Conservation (phyloP, 495 filamentous ascomycete genomes). For the Evernia prunastri region DNA sequence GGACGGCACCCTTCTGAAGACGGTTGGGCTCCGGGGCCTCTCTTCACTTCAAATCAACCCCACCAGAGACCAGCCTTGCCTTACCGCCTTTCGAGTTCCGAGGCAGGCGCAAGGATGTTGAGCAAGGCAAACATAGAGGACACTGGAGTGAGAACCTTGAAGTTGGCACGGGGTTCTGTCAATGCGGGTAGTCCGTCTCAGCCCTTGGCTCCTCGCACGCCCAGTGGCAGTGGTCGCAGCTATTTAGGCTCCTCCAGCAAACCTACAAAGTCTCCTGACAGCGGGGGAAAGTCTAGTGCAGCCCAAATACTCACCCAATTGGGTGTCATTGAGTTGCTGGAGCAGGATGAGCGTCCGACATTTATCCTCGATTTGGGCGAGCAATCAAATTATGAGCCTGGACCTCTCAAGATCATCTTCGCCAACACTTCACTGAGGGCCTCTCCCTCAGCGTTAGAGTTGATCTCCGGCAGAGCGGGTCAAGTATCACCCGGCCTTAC, state of each 20-base stretch:
- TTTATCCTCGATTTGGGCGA: constrained; percentile 61
- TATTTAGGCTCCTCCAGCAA: constrained; percentile 11
- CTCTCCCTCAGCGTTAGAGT: constrained; percentile 40
- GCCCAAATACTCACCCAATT: constrained; percentile 45
- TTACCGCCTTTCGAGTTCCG: constrained; percentile 48
- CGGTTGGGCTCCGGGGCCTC: constrained; percentile 40
- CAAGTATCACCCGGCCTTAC: constrained; percentile 31
- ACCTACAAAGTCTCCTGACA: constrained; percentile 13
- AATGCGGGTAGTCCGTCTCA: constrained; percentile 42
- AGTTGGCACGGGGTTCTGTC: constrained; percentile 54
- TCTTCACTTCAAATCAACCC: constrained; percentile 53
- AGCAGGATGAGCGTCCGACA: constrained; percentile 60
- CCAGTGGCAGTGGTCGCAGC: constrained; percentile 20
- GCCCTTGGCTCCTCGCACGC: constrained; percentile 20
- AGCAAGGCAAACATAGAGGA: constrained; percentile 44
- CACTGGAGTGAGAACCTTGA: constrained; percentile 54
- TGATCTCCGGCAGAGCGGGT: constrained; percentile 41
- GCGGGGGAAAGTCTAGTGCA: background rate
- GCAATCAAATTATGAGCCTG: constrained; percentile 43
- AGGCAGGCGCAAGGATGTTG: constrained; percentile 53
- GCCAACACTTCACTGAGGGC: constrained; percentile 53
- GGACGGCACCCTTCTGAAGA: constrained; percentile 5
- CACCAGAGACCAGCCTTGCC: constrained; percentile 42
- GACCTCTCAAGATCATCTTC: constrained; percentile 49
- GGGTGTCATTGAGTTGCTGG: constrained; percentile 57